Evolutionary conservation across 345 rosid species (phyloP).

Genomic region (Pistacia atlantica): DNA sequence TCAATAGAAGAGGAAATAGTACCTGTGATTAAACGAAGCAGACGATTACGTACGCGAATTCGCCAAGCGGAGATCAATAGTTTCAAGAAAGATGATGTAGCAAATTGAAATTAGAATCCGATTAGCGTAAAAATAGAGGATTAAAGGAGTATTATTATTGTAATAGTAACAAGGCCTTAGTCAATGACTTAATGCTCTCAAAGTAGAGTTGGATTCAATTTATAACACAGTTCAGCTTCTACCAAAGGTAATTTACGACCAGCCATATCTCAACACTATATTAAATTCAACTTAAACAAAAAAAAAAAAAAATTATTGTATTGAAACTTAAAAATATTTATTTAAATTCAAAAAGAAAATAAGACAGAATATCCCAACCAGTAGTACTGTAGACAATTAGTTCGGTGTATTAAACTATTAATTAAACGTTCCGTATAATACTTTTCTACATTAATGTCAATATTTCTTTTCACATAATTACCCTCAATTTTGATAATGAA

Average conservation of each 20-base stretch:
- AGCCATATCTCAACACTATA: not conserved
- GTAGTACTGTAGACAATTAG: too few species aligned
- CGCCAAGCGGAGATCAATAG: conserved; percentile 3
- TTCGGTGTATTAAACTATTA: too few species aligned
- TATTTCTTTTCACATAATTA: too few species aligned
- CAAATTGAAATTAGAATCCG: not conserved
- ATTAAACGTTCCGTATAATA: too few species aligned
- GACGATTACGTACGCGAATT: not conserved
- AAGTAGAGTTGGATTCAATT: not conserved
- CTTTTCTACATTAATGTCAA: too few species aligned
- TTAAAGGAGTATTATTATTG: not conserved
- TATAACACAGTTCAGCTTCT: not conserved
- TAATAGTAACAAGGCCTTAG: not conserved
- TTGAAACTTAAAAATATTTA: too few species aligned
- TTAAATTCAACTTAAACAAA: too few species aligned
- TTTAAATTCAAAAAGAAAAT: not conserved
- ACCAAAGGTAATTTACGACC: not conserved
- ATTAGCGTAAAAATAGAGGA: not conserved
- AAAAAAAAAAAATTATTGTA: not conserved
- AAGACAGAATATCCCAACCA: too few species aligned
- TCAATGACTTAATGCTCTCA: not conserved
- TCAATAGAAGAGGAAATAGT: not conserved
- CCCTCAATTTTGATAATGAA: too few species aligned
- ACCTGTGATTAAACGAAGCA: conserved; percentile 10
- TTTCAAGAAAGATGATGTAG: not conserved